Conservation (phyloP, 306 rosid species). For the Cucumis sativus region DNA sequence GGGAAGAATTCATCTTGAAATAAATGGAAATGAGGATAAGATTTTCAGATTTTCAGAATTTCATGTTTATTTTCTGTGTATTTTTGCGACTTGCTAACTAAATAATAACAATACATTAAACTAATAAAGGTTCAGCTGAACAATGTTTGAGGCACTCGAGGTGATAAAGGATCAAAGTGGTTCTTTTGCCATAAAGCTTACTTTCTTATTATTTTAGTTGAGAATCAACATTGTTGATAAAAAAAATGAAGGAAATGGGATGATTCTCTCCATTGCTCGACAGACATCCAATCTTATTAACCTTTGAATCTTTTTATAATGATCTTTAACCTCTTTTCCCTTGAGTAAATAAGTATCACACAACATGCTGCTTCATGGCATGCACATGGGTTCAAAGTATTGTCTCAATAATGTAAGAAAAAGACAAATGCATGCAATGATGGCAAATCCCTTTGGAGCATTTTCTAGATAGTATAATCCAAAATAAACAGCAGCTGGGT, state of each 20-base stretch:
- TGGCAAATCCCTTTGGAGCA: neutral
- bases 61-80: neutral
- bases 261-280: neutral
- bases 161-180: neutral
- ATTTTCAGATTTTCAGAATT: neutral
- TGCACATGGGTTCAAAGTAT: slow-evolving; percentile 4
- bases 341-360: neutral
- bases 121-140: neutral
- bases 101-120: neutral
- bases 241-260: neutral
- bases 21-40: neutral
- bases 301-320: neutral
- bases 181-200: neutral
- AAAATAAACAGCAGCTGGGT: neutral
- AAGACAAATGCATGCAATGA: neutral
- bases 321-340: neutral
- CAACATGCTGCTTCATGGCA: slow-evolving; percentile 1
- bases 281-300: neutral
- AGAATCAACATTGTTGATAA: neutral
- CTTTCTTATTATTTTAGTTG: neutral
- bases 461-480: neutral
- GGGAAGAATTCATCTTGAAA: neutral
- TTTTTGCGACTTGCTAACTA: neutral
- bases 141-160: neutral
- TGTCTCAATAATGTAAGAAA: neutral